These are phyloP conservation scores for Scheffersomyces coipomensis DNA, from an alignment of 805 yeast genomes.

Conservation along the genomic window DNA sequence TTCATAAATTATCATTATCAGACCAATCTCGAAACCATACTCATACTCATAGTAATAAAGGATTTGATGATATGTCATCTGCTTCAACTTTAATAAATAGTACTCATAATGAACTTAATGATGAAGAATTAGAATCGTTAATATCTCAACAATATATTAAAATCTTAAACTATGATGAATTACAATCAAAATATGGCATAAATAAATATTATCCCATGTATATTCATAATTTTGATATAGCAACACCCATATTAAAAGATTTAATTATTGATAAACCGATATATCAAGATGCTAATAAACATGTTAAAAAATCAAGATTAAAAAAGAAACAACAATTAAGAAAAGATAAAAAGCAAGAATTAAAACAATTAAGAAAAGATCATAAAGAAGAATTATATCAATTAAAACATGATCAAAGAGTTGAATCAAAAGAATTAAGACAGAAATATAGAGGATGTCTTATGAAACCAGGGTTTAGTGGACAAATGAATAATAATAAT, in stretches of 20 bases:
- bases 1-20: not conserved
- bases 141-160: slow-evolving; percentile 18
- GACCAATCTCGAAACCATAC: not conserved
- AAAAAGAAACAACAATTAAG: slow-evolving; percentile 2
- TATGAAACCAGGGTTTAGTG: not conserved
- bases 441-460: not conserved
- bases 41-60: not conserved
- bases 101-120: not conserved
- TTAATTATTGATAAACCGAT: slow-evolving; percentile 38
- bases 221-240: slow-evolving; percentile 34
- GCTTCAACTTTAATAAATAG: not conserved
- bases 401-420: slow-evolving; percentile 5
- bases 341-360: not conserved
- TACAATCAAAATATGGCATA: slow-evolving; percentile 32
- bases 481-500: not conserved
- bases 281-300: slow-evolving; percentile 37
- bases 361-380: slow-evolving; percentile 3
- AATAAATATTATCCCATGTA: slow-evolving; percentile 38
- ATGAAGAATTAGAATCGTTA: not conserved
- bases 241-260: slow-evolving; percentile 35
- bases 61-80: not conserved
- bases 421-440: slow-evolving; percentile 4
- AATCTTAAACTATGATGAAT: slow-evolving; percentile 30
- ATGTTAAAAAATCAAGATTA: slow-evolving; percentile 11
- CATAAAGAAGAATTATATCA: slow-evolving; percentile 3